These are phyloP conservation scores for Passalora sequoiae DNA, from an alignment of 2,329 filamentous ascomycete species.

Conservation along the genomic window DNA sequence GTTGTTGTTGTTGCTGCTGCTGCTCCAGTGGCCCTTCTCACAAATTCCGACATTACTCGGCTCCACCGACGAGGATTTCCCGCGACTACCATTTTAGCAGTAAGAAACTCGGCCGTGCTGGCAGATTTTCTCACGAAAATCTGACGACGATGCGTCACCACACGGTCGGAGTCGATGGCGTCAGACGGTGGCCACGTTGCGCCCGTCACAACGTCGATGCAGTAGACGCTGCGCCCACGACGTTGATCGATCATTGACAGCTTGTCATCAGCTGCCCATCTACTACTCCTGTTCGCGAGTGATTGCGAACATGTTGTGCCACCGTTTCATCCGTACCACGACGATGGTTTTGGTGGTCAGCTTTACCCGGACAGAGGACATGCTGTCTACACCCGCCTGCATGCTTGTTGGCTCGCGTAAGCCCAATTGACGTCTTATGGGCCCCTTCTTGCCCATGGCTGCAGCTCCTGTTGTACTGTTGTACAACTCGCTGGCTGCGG, in stretches of 20 bases:
- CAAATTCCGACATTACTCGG: no score
- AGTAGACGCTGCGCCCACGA: not conserved
- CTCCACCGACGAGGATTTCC: no score
- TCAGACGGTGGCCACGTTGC: not conserved
- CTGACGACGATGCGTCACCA: no score
- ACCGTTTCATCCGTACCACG: slow-evolving; percentile 10
- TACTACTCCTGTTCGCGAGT: not conserved
- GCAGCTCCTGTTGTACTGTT: no score
- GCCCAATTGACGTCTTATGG: not conserved
- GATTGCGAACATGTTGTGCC: slow-evolving; percentile 7
- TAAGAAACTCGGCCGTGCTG: no score
- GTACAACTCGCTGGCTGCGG: slow-evolving; percentile 2
- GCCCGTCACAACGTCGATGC: not conserved
- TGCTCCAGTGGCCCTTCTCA: no score
- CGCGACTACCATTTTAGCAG: no score
- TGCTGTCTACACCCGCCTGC: not conserved
- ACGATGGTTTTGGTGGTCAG: slow-evolving; percentile 4
- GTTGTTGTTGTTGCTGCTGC: no score
- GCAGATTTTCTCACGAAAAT: no score
- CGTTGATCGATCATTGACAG: slow-evolving; percentile 12
- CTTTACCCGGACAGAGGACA: slow-evolving; percentile 4
- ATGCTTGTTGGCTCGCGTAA: slow-evolving; percentile 4
- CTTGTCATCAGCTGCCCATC: slow-evolving; percentile 16
- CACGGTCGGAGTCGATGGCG: not conserved
- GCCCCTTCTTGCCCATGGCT: not conserved